Percentiles rank a stretch among this genome's conserved stretches.
Conservation (phyloP, 2,329 filamentous ascomycete genomes). For the Microsporum ferrugineum region DNA sequence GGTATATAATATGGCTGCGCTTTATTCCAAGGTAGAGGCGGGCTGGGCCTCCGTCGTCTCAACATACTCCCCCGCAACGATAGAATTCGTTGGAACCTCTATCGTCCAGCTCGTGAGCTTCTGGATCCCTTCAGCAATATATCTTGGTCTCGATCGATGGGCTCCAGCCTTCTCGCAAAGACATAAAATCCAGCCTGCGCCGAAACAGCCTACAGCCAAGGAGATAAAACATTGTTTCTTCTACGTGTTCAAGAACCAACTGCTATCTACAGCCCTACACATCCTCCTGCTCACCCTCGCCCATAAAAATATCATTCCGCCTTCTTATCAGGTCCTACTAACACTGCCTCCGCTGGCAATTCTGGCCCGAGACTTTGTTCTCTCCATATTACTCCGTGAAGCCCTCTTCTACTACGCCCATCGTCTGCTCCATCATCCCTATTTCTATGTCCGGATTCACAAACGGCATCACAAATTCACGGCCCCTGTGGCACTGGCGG, state of each 20-base stretch:
- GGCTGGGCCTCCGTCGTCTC: constrained; percentile 7
- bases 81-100: constrained; percentile 30
- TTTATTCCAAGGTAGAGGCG: neutral
- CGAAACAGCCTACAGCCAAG: constrained; percentile 11
- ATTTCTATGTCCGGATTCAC: constrained; percentile 42
- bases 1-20: neutral
- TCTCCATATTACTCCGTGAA: constrained; percentile 38
- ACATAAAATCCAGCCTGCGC: constrained; percentile 15
- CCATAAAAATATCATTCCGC: constrained; percentile 15
- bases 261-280: constrained; percentile 26
- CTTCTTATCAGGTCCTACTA: constrained; percentile 31
- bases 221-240: constrained; percentile 13
- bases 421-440: constrained; percentile 41
- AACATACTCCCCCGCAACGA: constrained; percentile 10
- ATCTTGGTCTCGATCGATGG: constrained; percentile 12
- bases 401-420: constrained; percentile 47
- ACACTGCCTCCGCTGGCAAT: constrained; percentile 29
- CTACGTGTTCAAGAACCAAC: constrained; percentile 39
- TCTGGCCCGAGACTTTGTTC: constrained; percentile 32
- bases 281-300: constrained; percentile 15
- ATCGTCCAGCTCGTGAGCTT: constrained; percentile 31
- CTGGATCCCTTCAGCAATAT: constrained; percentile 13
- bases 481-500: constrained; percentile 44
- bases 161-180: constrained; percentile 13
- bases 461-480: constrained; percentile 48